Evolutionary conservation across 768 basidiomycete species (phyloP), one percentile per base, ranked within the genome.

Genomic region (Dioszegia aurantiaca): DNA sequence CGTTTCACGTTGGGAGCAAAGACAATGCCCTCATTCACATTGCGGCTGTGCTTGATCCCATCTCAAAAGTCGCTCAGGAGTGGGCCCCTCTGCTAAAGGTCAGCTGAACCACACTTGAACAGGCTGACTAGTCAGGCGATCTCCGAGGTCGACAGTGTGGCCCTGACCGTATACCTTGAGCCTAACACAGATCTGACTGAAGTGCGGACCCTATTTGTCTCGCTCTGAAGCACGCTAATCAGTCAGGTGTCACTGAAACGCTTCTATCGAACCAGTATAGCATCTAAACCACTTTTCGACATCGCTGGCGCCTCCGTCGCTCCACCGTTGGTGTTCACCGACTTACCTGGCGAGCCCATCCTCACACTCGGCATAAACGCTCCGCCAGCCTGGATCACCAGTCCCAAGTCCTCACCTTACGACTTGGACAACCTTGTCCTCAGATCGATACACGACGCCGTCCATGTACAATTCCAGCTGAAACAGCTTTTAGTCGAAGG

Each of bases 381-480:
- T 1, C 90, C 89, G 4, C 80, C 85, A 1, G 85, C 94, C 0
- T 99, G 95, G 95, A 84, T 97, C 6, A 92, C 91, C 26, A 86
- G 90, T 11, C 95, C 94, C 0, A 84, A 85, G 12, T 85, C 90
- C 69, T 87, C 93, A 0, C 80, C 86, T 1, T 89, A 95, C 64
- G 94, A 99, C 73, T 83, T 98, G 26, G 94, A 99, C 78, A 99
- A 99, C 75, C 87, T 99, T 58, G 88, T 92, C 43, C 83, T 98
- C 6, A 83, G 88, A 41, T 88, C 89, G 0, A 78, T 88, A 44
- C 55, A 59, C 19, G 51, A 64, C 1, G 68, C 74, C 9, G 55
- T 76, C 14, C 64, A 74, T 41, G 63, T 77, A 27, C 57, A 59
- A 11, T 95, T 92, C 79, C 85, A 86, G 49, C 85, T 98, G 5